phyloP scores from a whole-genome alignment of 257 asterid species.

The Verbena officinalis region DNA sequence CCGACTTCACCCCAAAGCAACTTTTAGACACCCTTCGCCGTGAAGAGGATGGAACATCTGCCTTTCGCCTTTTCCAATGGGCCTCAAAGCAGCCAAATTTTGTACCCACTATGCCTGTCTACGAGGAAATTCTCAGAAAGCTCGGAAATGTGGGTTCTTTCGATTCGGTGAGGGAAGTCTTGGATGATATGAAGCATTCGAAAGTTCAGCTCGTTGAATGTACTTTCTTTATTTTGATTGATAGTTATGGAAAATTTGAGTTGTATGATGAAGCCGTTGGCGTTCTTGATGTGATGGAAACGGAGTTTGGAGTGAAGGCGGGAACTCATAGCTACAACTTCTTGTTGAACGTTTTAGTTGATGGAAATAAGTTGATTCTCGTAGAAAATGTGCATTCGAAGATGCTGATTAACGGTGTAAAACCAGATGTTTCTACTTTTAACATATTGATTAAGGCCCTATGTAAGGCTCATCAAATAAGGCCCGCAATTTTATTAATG shows the following conservation, averaged over 20 bases:
- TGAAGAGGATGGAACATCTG: constrained; percentile 62
- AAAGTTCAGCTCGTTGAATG: constrained; percentile 50
- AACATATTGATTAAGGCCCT: constrained; percentile 85
- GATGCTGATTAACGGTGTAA: constrained; percentile 56
- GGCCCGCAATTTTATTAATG: constrained; percentile 91
- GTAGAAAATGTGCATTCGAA: constrained; percentile 77
- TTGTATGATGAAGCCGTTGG: constrained; percentile 66
- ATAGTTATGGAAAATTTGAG: constrained; percentile 66
- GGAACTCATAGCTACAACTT: constrained; percentile 63
- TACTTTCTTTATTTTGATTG: constrained; percentile 64
- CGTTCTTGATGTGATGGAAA: constrained; percentile 70
- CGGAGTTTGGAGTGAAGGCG: constrained; percentile 60
- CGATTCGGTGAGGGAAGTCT: constrained; percentile 48
- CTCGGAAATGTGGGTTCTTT: constrained; percentile 75
- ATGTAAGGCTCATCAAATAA: constrained; percentile 86
- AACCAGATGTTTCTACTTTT: constrained; percentile 82
- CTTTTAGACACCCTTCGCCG: constrained; percentile 66
- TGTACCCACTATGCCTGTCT: constrained; percentile 52
- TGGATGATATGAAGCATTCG: constrained; percentile 64
- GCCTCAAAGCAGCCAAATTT: constrained; percentile 80
- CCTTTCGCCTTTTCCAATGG: constrained; percentile 67
- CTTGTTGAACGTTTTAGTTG: constrained; percentile 83
- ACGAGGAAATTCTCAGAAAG: constrained; percentile 70
- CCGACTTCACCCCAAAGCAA: constrained; percentile 63
- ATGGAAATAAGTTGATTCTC: constrained; percentile 72